phyloP scores from a whole-genome alignment of 106 monocot species.

The Posidonia australis region DNA sequence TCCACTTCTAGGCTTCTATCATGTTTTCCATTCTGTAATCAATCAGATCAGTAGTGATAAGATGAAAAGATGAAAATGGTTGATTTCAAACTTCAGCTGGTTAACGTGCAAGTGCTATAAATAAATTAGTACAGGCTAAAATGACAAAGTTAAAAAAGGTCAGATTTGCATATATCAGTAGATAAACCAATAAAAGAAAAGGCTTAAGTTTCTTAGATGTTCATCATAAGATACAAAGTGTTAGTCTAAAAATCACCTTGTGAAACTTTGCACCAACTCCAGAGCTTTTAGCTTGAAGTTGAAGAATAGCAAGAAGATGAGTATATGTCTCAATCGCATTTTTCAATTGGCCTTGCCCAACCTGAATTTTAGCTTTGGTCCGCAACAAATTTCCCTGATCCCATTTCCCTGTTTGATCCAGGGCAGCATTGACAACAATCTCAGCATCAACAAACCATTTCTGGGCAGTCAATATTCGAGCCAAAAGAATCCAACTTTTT shows the following conservation, averaged over 20 bases:
- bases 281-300: conserved; percentile 41
- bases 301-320: conserved; percentile 63
- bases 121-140: too few species aligned
- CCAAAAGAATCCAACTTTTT: conserved; percentile 69
- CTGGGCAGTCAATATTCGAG: conserved; percentile 72
- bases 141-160: too few species aligned
- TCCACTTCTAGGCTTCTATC: conserved; percentile 54
- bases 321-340: conserved; percentile 65
- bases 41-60: background rate
- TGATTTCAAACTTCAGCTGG: too few species aligned
- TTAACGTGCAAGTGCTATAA: too few species aligned
- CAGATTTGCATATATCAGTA: too few species aligned
- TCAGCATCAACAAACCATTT: conserved; percentile 70
- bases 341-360: conserved; percentile 47
- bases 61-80: too few species aligned
- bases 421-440: conserved; percentile 50
- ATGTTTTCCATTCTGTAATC: conserved; percentile 26
- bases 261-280: conserved; percentile 26
- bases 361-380: conserved; percentile 77
- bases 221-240: conserved; percentile 2
- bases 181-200: too few species aligned
- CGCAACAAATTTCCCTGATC: conserved; percentile 49
- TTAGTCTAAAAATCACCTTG: conserved; percentile 32
- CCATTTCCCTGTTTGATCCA: conserved; percentile 73
- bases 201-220: background rate